These are phyloP conservation scores for Starmera amethionina DNA, from an alignment of 805 yeast species.

Conservation along the genomic window DNA sequence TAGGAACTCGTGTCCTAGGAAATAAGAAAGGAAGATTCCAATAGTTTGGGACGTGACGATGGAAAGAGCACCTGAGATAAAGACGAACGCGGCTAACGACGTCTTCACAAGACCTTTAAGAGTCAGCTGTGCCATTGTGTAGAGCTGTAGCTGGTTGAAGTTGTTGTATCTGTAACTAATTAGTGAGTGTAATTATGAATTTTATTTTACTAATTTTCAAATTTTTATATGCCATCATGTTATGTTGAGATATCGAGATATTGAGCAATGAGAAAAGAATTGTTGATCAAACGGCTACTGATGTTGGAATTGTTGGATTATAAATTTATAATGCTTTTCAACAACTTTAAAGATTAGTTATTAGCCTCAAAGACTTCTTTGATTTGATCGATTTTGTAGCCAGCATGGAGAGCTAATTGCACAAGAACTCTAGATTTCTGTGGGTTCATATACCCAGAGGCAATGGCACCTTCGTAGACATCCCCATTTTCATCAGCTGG, in stretches of 20 bases:
- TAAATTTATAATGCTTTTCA: too few species aligned
- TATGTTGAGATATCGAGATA: too few species aligned
- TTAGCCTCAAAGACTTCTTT: slow-evolving; percentile 24
- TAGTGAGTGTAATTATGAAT: too few species aligned
- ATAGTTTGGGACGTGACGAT: slow-evolving; percentile 38
- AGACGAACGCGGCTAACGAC: slow-evolving; percentile 2
- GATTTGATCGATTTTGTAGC: slow-evolving; percentile 23
- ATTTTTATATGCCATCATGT: too few species aligned
- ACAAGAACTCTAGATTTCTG: slow-evolving; percentile 51
- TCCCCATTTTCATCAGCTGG: slow-evolving; percentile 26
- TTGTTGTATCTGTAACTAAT: too few species aligned
- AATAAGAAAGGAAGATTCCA: slow-evolving; percentile 22
- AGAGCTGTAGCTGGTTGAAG: too few species aligned
- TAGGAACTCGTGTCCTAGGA: slow-evolving; percentile 20
- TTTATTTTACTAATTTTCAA: too few species aligned
- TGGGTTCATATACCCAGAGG: slow-evolving; percentile 59
- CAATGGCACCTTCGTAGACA: slow-evolving; percentile 33
- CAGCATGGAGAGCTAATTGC: slow-evolving; percentile 39
- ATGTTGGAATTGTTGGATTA: too few species aligned
- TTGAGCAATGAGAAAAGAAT: too few species aligned
- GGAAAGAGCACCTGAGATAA: slow-evolving; percentile 28
- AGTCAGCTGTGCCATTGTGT: not conserved
- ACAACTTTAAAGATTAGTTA: too few species aligned
- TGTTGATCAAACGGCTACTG: too few species aligned
- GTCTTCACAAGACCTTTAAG: slow-evolving; percentile 9